Conservation (phyloP, 2,329 filamentous ascomycete genomes). For the Lanzia echinophila region DNA sequence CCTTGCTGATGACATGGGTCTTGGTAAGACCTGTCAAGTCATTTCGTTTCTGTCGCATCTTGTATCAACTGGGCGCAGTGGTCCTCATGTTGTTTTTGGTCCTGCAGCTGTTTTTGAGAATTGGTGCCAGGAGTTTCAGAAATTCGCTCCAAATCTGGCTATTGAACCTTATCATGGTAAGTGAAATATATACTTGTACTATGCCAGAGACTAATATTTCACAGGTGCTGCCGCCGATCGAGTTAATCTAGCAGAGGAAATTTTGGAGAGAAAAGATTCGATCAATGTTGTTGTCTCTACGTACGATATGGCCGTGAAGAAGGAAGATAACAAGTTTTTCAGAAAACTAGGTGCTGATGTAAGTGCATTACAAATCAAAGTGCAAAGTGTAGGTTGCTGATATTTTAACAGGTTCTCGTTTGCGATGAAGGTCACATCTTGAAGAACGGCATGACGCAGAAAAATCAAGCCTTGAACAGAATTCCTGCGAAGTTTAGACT, state of each 20-base stretch:
- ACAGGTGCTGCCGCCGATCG: slow-evolving; percentile 60
- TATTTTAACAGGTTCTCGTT: slow-evolving; percentile 40
- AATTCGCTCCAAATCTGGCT: slow-evolving; percentile 71
- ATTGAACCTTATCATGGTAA: slow-evolving; percentile 61
- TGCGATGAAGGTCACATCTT: slow-evolving; percentile 94
- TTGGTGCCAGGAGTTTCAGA: slow-evolving; percentile 85
- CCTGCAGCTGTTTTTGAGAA: slow-evolving; percentile 93
- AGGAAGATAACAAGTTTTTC: slow-evolving; percentile 57
- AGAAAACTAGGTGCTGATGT: slow-evolving; percentile 48
- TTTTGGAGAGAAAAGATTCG: slow-evolving; percentile 57
- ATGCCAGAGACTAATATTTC: slow-evolving; percentile 3
- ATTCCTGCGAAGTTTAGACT: slow-evolving; percentile 80
- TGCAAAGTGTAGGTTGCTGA: slow-evolving; percentile 11
- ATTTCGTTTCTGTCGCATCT: slow-evolving; percentile 86
- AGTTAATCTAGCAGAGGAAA: slow-evolving; percentile 57
- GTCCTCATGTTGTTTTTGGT: slow-evolving; percentile 79
- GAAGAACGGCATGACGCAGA: slow-evolving; percentile 78
- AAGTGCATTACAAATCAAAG: slow-evolving; percentile 9
- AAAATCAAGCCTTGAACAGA: slow-evolving; percentile 71
- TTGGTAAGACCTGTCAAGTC: slow-evolving; percentile 95
- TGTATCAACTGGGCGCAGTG: slow-evolving; percentile 59
- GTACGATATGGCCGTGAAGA: slow-evolving; percentile 55
- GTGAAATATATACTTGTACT: not conserved
- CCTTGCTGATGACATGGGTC: slow-evolving; percentile 92
- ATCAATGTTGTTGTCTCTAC: slow-evolving; percentile 68